These are phyloP conservation scores for Colletotrichum tabaci DNA, from an alignment of 2,329 filamentous ascomycete genomes.

Conservation along the genomic window DNA sequence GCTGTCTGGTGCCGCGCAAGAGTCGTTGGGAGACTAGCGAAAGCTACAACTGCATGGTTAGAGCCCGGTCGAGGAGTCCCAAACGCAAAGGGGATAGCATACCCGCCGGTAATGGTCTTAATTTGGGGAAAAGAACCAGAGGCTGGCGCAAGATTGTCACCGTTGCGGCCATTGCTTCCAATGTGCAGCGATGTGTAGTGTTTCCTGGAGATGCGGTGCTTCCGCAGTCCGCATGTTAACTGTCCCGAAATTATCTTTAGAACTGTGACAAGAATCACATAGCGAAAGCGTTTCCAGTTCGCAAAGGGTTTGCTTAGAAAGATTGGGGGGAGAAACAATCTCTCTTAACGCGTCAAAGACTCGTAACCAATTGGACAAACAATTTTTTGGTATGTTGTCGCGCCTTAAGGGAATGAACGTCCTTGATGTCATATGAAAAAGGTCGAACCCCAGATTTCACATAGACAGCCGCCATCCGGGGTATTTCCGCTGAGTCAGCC, in stretches of 20 bases:
- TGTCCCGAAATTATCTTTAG: constrained; percentile 2
- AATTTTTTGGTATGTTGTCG: constrained; percentile 15
- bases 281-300: constrained; percentile 1
- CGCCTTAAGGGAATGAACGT: constrained; percentile 13
- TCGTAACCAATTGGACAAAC: constrained; percentile 1
- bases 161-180: constrained; percentile 42
- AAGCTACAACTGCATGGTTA: constrained; percentile 18
- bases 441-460: constrained; percentile 11
- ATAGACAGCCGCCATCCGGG: background rate
- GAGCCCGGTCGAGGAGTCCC: too few relatives aligned
- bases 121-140: constrained; percentile 27
- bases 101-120: constrained; percentile 20
- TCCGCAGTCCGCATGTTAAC: constrained; percentile 42
- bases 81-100: background rate
- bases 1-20: constrained; percentile 16
- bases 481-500: constrained; percentile 27
- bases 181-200: constrained; percentile 39
- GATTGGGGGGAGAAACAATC: background rate
- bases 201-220: constrained; percentile 40
- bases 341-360: background rate
- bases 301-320: background rate
- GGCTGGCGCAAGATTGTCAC: constrained; percentile 40
- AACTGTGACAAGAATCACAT: constrained; percentile 25
- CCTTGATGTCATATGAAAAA: constrained; percentile 21
- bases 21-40: background rate